phyloP scores from a whole-genome alignment of 805 yeast genomes.

The Teunomyces aglyptinius region DNA sequence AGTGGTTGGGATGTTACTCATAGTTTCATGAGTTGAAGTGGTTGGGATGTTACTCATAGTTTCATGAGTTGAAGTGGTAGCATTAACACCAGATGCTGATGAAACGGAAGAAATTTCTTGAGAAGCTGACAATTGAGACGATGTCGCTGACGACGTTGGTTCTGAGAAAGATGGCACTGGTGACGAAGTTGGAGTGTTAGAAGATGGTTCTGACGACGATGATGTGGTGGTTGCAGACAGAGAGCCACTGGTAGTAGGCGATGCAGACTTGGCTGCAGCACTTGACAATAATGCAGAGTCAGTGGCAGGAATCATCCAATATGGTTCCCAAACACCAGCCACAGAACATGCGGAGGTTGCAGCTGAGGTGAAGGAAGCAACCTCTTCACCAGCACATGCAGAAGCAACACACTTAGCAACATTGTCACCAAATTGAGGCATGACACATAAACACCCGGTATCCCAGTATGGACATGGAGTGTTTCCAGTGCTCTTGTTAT shows the following conservation, averaged over 20 bases:
- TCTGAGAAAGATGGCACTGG: not conserved
- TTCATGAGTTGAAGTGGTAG: not conserved
- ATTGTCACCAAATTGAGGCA: conserved; percentile 28
- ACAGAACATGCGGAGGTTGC: conserved; percentile 34
- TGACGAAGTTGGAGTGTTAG: not conserved
- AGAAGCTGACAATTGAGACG: not conserved
- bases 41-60: not conserved
- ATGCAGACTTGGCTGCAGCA: conserved; percentile 23
- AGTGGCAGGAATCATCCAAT: conserved; percentile 28
- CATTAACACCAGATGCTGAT: not conserved
- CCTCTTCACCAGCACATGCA: conserved; percentile 29
- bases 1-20: too few species aligned
- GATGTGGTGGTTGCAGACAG: conserved; percentile 10
- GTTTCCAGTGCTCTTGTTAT: conserved; percentile 24
- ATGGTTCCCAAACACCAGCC: conserved; percentile 36
- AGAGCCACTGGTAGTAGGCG: conserved; percentile 10
- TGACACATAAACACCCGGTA: conserved; percentile 43
- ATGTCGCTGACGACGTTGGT: not conserved
- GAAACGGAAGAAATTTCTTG: not conserved
- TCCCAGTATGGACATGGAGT: conserved; percentile 48
- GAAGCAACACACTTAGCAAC: conserved; percentile 33
- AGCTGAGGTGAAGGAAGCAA: conserved; percentile 25
- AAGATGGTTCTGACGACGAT: not conserved
- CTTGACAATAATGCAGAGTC: conserved; percentile 21
- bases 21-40: too few species aligned